Conservation (phyloP, 1,139 yeast genomes). For the Pichia sp. region DNA sequence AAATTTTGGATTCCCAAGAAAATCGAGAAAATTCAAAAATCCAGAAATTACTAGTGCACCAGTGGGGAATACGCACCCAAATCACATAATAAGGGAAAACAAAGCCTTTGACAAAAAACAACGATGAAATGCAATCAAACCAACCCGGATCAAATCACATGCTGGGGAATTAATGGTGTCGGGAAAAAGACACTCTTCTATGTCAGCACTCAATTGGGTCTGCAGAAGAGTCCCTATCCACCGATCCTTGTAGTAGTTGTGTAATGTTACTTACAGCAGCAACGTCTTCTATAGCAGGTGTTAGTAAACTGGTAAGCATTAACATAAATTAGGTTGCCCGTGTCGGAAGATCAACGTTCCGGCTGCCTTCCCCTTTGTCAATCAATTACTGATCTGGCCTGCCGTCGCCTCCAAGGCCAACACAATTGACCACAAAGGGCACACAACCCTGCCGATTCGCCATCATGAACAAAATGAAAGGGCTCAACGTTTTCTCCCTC, state of each 20-base stretch:
- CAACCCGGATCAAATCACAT: background rate
- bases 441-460: too few species aligned
- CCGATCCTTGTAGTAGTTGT: too few species aligned
- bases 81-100: background rate
- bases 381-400: too few species aligned
- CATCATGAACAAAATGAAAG: background rate
- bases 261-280: slow-evolving; percentile 6
- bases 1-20: background rate
- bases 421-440: background rate
- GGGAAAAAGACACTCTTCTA: too few species aligned
- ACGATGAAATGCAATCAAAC: background rate
- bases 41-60: background rate
- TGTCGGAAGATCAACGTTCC: too few species aligned
- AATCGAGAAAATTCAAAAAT: background rate
- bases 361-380: too few species aligned
- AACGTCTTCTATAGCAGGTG: slow-evolving; percentile 7
- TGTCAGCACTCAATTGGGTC: too few species aligned
- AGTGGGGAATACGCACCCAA: background rate
- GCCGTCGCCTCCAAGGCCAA: too few species aligned
- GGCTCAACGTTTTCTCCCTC: background rate
- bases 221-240: too few species aligned
- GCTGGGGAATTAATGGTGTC: too few species aligned
- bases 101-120: background rate
- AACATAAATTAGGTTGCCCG: too few species aligned
- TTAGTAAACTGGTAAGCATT: background rate